Conservation (phyloP, 1,284 basidiomycete genomes). For the Anthracocystis walkeri region DNA sequence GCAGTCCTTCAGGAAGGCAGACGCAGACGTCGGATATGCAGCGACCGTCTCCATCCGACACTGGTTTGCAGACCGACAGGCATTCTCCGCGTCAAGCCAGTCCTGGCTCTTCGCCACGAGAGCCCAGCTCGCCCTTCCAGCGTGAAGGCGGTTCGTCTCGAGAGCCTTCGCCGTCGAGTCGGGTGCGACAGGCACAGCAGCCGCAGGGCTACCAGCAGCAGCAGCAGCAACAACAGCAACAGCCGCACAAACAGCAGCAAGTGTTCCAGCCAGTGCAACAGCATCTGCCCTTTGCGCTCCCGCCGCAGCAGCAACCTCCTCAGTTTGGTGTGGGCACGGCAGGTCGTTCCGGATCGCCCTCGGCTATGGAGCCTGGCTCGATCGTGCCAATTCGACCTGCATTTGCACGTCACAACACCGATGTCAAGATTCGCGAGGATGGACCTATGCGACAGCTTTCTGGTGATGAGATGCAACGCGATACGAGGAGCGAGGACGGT, state of each 20-base stretch:
- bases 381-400: conserved; percentile 77
- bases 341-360: conserved; percentile 35
- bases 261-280: conserved; percentile 43
- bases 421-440: conserved; percentile 89
- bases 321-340: conserved; percentile 25
- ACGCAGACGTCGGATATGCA: conserved; percentile 54
- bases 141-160: conserved; percentile 35
- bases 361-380: conserved; percentile 40
- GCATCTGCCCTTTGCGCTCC: conserved; percentile 41
- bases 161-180: conserved; percentile 35
- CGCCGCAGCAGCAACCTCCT: conserved; percentile 67
- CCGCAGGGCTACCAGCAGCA: conserved; percentile 36
- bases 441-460: conserved; percentile 58
- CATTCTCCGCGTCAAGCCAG: conserved; percentile 40
- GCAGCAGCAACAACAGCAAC: conserved; percentile 18
- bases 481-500: conserved; percentile 77
- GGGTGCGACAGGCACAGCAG: conserved; percentile 24
- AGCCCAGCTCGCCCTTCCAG: conserved; percentile 37
- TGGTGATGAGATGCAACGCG: conserved; percentile 54
- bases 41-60: conserved; percentile 45
- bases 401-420: conserved; percentile 84
- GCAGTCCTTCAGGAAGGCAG: conserved; percentile 81
- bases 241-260: conserved; percentile 28
- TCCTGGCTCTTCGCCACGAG: conserved; percentile 33
- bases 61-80: conserved; percentile 32